A percentile compares a stretch with the other conserved stretches of the same genome.
Conservation (phyloP, 805 yeast species). For the Yarrowia keelungensis region DNA sequence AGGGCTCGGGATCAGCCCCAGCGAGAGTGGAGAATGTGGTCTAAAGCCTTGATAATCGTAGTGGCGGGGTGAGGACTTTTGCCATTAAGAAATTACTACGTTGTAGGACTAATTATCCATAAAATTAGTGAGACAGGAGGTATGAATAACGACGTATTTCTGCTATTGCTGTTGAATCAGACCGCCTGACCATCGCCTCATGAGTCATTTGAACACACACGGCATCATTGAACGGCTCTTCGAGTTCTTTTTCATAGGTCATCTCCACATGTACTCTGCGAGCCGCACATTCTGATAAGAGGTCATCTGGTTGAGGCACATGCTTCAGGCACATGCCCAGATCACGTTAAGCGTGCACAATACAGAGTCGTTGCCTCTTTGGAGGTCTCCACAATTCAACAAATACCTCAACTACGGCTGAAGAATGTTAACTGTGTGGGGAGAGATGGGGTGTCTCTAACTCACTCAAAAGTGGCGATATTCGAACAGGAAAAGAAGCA, state of each 20-base stretch:
- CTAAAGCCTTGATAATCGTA: background rate
- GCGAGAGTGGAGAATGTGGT: background rate
- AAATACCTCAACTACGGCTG: conserved; percentile 27
- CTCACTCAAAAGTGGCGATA: background rate
- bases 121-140: too few species aligned
- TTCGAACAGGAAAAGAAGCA: background rate
- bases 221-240: too few species aligned
- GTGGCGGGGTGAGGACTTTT: too few species aligned
- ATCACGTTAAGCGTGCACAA: background rate
- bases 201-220: too few species aligned
- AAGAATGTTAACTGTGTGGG: background rate
- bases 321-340: background rate
- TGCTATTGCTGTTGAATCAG: too few species aligned
- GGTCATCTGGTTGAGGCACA: background rate
- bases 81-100: too few species aligned
- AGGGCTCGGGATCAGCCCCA: background rate
- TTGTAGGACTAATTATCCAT: too few species aligned
- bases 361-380: background rate
- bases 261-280: too few species aligned
- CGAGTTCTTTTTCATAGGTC: too few species aligned
- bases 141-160: too few species aligned
- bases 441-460: background rate
- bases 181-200: too few species aligned
- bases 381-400: conserved; percentile 7
- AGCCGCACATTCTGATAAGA: background rate